Evolutionary conservation across 495 filamentous ascomycete genomes (phyloP), one percentile per base, ranked within the genome.

Genomic region (Penicillium tannophilum): DNA sequence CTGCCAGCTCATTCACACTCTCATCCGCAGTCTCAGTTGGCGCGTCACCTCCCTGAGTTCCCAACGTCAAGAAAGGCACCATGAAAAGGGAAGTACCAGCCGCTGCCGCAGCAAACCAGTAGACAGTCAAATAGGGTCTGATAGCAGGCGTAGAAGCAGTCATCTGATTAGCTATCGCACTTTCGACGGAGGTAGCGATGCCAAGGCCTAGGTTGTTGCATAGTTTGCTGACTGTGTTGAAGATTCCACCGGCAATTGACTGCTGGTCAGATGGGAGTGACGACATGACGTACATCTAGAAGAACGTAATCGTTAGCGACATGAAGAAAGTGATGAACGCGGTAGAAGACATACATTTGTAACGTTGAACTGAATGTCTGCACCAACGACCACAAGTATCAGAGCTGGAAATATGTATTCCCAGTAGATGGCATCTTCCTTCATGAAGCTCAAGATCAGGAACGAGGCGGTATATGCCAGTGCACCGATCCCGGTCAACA

Each of bases 311-410:
- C 16, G 39, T 62, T 42, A 62, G 56, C 43, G n/a, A n/a, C n/a
- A n/a, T n/a, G n/a, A n/a, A n/a, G n/a, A 16, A 1, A n/a, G 16
- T 20, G 43, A 36, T 36, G 39, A 4, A 41, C 16, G 1, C 2
- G 16, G 14, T 8, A 4, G 3, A 6, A 12, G 2, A 55, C 68
- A 19, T 57, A 76, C 71, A 55, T 87, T 86, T 2, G 83, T 80
- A 7, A 88, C 78, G 8, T 80, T 84, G 70, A 88, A 90, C 9
- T 87, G 75, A 4, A 79, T 74, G 62, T 88, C 86, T 0, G 82
- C 79, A 42, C 79, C 79, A 3, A 85, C 69, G 1, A 84, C 80
- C 43, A 76, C 79, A 30, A 86, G 72, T 3, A 78, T 51, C 26
- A 81, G 63, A 0, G 77, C 80, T 0, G 75, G 74, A 63, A 89